phyloP scores from a whole-genome alignment of 169 alveolate genomes.

The Plasmodium ovale region DNA sequence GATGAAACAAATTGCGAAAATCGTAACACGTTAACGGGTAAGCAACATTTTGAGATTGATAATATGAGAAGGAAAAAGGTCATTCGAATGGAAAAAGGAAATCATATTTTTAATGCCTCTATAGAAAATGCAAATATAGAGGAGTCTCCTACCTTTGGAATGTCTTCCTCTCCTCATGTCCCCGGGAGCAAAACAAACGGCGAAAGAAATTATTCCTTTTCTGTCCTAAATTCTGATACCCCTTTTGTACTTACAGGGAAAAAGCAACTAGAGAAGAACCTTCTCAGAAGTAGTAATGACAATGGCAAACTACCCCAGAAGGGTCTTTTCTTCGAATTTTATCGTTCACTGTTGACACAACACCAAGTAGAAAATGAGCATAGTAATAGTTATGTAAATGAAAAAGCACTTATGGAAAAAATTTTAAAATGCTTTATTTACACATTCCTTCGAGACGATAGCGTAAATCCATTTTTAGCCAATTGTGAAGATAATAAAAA shows the following conservation, averaged over 20 bases:
- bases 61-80: too few relatives aligned
- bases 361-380: background rate
- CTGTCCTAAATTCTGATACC: too few relatives aligned
- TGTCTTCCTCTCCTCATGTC: too few relatives aligned
- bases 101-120: too few relatives aligned
- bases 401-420: constrained; percentile 13
- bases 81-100: too few relatives aligned
- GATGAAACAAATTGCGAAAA: background rate
- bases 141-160: too few relatives aligned
- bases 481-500: constrained; percentile 25
- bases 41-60: background rate
- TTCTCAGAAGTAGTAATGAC: background rate
- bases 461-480: constrained; percentile 15
- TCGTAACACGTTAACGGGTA: background rate
- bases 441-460: constrained; percentile 42
- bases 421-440: constrained; percentile 15
- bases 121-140: too few relatives aligned
- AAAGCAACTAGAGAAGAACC: background rate
- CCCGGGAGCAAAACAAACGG: too few relatives aligned
- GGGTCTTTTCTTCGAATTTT: background rate
- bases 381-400: constrained; percentile 13
- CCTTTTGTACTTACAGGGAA: too few relatives aligned
- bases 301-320: background rate
- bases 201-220: too few relatives aligned
- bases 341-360: background rate